A percentile compares a stretch with the other conserved stretches of the same genome.
phyloP scores from a whole-genome alignment of 108 stramenopile species.

The Cylindrotheca fusiformis region DNA sequence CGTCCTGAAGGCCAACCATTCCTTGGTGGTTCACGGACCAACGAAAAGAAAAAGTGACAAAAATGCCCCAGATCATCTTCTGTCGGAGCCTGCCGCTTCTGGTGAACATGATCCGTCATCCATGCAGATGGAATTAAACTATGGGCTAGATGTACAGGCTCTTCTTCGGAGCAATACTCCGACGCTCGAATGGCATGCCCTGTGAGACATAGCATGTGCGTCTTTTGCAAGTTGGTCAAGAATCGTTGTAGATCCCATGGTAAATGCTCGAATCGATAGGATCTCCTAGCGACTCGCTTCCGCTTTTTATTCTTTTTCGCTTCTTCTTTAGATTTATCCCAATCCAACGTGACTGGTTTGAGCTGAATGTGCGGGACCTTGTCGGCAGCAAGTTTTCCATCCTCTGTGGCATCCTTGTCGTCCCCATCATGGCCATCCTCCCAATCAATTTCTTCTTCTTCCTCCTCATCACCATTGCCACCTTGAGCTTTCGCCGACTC shows the following conservation, averaged over 20 bases:
- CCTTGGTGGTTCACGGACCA: neutral
- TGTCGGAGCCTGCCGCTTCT: conserved; percentile 8
- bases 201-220: conserved; percentile 47
- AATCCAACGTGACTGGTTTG: conserved; percentile 14
- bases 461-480: neutral
- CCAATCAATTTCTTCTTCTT: conserved; percentile 33
- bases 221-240: conserved; percentile 38
- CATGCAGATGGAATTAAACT: conserved; percentile 55
- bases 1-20: neutral
- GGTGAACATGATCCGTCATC: neutral
- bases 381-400: conserved; percentile 11
- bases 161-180: conserved; percentile 18
- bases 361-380: neutral
- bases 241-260: conserved; percentile 35
- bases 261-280: conserved; percentile 40
- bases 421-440: conserved; percentile 30
- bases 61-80: conserved; percentile 21
- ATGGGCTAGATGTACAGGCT: conserved; percentile 36
- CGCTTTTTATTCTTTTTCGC: conserved; percentile 18
- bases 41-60: conserved; percentile 18
- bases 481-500: neutral
- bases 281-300: conserved; percentile 17
- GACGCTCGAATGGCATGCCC: conserved; percentile 34
- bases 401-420: neutral
- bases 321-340: neutral